phyloP scores from a whole-genome alignment of 805 yeast genomes.

The Lipomyces chichibuensis region DNA sequence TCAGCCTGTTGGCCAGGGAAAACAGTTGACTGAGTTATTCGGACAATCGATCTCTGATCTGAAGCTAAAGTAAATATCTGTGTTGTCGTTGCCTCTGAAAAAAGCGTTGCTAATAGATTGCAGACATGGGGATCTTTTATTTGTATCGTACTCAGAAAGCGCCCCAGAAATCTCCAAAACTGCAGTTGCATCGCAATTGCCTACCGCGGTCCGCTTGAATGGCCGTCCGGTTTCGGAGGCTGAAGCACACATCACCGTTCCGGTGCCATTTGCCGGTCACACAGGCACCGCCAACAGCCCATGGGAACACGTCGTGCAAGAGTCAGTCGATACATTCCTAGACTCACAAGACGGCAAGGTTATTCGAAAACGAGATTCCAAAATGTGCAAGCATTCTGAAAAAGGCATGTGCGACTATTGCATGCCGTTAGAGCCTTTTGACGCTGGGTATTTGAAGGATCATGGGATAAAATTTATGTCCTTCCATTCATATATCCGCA shows the following conservation, averaged over 20 bases:
- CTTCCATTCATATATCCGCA: slow-evolving; percentile 78
- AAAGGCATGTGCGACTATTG: slow-evolving; percentile 99
- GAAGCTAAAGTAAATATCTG: slow-evolving; percentile 42
- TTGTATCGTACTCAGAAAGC: slow-evolving; percentile 46
- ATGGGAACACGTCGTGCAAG: slow-evolving; percentile 51
- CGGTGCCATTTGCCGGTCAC: slow-evolving; percentile 13
- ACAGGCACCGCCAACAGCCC: slow-evolving; percentile 12
- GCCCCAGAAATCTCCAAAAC: slow-evolving; percentile 12
- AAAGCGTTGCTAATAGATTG: slow-evolving; percentile 42
- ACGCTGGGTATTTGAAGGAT: slow-evolving; percentile 69
- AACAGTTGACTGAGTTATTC: slow-evolving; percentile 46
- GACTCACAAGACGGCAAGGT: slow-evolving; percentile 75
- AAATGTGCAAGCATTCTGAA: slow-evolving; percentile 81
- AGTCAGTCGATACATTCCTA: slow-evolving; percentile 66
- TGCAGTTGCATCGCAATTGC: slow-evolving; percentile 2
- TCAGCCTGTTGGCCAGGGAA: slow-evolving; percentile 52
- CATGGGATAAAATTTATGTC: slow-evolving; percentile 85
- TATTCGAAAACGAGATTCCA: slow-evolving; percentile 56
- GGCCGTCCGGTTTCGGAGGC: slow-evolving; percentile 36
- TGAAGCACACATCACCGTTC: slow-evolving; percentile 19
- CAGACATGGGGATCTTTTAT: slow-evolving; percentile 63
- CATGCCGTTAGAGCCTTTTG: slow-evolving; percentile 95
- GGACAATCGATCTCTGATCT: slow-evolving; percentile 45
- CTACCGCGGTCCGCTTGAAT: slow-evolving; percentile 28
- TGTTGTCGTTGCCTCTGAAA: slow-evolving; percentile 27